Percentiles rank a stretch among this genome's conserved stretches.
These are phyloP conservation scores for Syzygium grande DNA, from an alignment of 345 rosid genomes.

Conservation along the genomic window DNA sequence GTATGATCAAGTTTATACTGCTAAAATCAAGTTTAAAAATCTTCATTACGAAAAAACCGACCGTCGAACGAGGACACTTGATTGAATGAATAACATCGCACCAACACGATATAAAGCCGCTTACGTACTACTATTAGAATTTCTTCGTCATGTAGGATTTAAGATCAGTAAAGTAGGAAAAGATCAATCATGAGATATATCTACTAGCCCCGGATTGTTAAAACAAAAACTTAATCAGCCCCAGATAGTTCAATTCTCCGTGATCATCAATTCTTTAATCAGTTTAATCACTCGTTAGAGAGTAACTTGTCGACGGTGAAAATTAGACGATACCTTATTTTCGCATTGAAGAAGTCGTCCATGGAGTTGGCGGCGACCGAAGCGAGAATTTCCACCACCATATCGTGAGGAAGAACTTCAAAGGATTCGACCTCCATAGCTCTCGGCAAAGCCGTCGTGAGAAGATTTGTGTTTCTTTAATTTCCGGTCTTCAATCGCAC, in stretches of 20 bases:
- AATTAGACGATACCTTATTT: neutral
- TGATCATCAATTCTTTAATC: neutral
- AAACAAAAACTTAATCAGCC: too few relatives aligned
- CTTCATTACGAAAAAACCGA: neutral
- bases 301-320: neutral
- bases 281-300: neutral
- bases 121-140: neutral
- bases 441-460: accelerated
- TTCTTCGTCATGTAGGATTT: neutral
- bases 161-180: neutral
- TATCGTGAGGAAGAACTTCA: neutral
- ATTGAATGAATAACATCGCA: neutral
- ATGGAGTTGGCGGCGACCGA: neutral
- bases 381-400: neutral
- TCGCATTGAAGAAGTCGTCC: neutral
- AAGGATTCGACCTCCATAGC: neutral
- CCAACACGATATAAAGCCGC: neutral
- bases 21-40: neutral
- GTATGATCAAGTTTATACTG: neutral
- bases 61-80: neutral
- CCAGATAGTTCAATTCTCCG: neutral
- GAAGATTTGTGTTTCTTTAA: neutral
- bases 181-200: neutral
- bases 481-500: neutral
- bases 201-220: neutral